These are phyloP conservation scores for Pyrrhoderma noxium DNA, from an alignment of 1,284 basidiomycete species.

Conservation along the genomic window DNA sequence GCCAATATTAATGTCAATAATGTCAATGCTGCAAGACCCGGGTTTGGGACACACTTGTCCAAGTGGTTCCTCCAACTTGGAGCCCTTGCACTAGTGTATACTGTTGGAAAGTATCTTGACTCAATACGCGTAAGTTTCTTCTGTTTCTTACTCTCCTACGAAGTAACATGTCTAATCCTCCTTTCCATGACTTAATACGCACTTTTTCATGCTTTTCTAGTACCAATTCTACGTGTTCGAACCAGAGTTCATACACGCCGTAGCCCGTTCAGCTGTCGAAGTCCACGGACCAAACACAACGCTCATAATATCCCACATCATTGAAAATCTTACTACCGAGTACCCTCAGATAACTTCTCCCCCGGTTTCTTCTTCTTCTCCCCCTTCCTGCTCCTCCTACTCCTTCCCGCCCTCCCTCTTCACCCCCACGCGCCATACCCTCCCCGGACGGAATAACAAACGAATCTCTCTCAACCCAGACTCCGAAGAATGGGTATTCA, in stretches of 20 bases:
- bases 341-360: constrained; percentile 47
- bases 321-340: constrained; percentile 62
- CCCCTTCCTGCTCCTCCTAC: not conserved
- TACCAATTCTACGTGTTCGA: constrained; percentile 67
- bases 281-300: too few species aligned
- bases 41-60: too few species aligned
- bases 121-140: constrained; percentile 44
- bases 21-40: too few species aligned
- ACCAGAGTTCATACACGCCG: constrained; percentile 53
- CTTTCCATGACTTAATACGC: too few species aligned
- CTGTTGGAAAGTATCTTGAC: constrained; percentile 44
- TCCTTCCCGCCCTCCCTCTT: too few species aligned
- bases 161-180: too few species aligned
- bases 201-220: constrained; percentile 30
- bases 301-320: constrained; percentile 73
- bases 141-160: too few species aligned
- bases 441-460: constrained; percentile 20
- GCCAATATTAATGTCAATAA: too few species aligned
- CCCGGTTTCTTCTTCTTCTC: not conserved
- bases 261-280: constrained; percentile 66
- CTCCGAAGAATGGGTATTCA: constrained; percentile 88
- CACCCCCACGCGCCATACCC: too few species aligned
- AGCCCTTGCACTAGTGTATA: constrained; percentile 34
- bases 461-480: constrained; percentile 56
- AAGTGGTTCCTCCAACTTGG: constrained; percentile 44